Percentiles rank a stretch among this genome's conserved stretches.
These are phyloP conservation scores for Barbatosphaeria neglecta DNA, from an alignment of 495 filamentous ascomycete species.

Conservation along the genomic window DNA sequence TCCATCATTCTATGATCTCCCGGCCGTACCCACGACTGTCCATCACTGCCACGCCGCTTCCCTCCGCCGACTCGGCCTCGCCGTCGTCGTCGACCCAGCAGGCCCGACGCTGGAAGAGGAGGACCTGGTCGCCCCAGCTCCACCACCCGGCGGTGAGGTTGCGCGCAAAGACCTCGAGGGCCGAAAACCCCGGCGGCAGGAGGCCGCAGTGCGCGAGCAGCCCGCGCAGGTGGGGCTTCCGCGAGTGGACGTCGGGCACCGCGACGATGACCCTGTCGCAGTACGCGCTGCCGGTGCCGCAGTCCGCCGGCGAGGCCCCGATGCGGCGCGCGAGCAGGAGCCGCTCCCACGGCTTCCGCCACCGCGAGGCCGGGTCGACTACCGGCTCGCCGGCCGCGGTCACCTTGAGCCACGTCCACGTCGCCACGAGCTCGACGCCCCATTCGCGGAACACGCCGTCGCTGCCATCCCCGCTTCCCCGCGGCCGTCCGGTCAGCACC, in stretches of 20 bases:
- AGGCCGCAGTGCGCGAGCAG: conserved; percentile 28
- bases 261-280: conserved; percentile 50
- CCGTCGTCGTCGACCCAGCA: conserved; percentile 43
- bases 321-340: conserved; percentile 54
- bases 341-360: conserved; percentile 81
- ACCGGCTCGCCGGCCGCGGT: conserved; percentile 62
- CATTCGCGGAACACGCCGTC: conserved; percentile 47
- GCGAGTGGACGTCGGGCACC: conserved; percentile 84
- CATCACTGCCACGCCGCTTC: conserved; percentile 1
- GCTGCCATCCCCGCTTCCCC: no score
- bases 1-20: not conserved
- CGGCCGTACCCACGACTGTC: no score
- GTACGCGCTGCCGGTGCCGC: not conserved
- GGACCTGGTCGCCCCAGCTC: conserved; percentile 76
- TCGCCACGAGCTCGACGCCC: conserved; percentile 55
- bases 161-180: conserved; percentile 79
- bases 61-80: conserved; percentile 1
- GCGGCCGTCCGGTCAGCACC: conserved; percentile 39
- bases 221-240: conserved; percentile 55
- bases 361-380: conserved; percentile 51
- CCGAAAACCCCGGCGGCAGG: conserved; percentile 41
- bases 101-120: conserved; percentile 63
- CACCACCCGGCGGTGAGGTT: conserved; percentile 82
- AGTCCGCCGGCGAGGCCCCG: not conserved
- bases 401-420: conserved; percentile 90